Evolutionary conservation across 805 yeast species (phyloP).

Genomic region (Ogataea nitratoaversa): DNA sequence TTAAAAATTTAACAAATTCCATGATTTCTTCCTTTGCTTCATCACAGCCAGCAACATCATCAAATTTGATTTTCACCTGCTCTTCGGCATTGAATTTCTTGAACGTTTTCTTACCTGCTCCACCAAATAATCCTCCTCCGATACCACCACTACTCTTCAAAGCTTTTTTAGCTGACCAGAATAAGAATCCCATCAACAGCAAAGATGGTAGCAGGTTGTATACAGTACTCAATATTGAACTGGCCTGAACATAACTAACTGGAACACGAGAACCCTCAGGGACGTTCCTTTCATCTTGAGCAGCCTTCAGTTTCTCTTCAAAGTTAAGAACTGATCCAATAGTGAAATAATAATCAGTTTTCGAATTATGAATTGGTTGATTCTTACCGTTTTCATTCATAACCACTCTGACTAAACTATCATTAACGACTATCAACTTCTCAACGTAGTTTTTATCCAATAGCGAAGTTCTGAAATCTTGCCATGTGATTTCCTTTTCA

Average conservation of each 20-base stretch:
- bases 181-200: slow-evolving; percentile 72
- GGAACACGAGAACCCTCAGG: slow-evolving; percentile 73
- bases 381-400: slow-evolving; percentile 40
- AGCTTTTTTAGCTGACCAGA: slow-evolving; percentile 57
- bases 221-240: slow-evolving; percentile 57
- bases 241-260: slow-evolving; percentile 65
- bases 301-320: slow-evolving; percentile 73
- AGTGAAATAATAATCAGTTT: slow-evolving; percentile 50
- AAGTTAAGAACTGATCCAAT: slow-evolving; percentile 84
- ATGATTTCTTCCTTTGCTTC: slow-evolving; percentile 93
- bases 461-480: slow-evolving; percentile 79
- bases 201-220: slow-evolving; percentile 79
- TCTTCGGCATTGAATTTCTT: slow-evolving; percentile 79
- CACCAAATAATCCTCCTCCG: slow-evolving; percentile 55
- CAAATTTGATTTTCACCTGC: slow-evolving; percentile 75
- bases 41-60: slow-evolving; percentile 92
- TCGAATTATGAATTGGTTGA: slow-evolving; percentile 26
- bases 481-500: slow-evolving; percentile 39
- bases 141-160: slow-evolving; percentile 53
- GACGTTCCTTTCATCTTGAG: slow-evolving; percentile 67
- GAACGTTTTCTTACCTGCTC: slow-evolving; percentile 65
- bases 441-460: slow-evolving; percentile 76
- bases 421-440: slow-evolving; percentile 68
- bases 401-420: slow-evolving; percentile 66
- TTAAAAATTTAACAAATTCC: slow-evolving; percentile 90